Percentiles rank a stretch among this genome's conserved stretches.
phyloP scores from a whole-genome alignment of 2,329 filamentous ascomycete species.

The Dactylellina sp. region DNA sequence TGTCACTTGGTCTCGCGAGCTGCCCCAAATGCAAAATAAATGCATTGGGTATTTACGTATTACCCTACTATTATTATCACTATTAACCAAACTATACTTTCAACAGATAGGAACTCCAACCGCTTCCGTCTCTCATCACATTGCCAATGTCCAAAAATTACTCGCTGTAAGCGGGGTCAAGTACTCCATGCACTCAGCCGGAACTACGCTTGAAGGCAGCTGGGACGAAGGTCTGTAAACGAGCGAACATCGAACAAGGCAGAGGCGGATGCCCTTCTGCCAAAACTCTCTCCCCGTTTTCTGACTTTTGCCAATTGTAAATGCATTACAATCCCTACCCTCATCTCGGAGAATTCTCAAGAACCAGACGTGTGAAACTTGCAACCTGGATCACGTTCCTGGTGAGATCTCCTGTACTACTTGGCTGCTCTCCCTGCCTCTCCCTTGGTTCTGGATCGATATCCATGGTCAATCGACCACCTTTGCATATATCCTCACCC shows the following conservation, averaged over 20 bases:
- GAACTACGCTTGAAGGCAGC: constrained; percentile 89
- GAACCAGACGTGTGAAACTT: constrained; percentile 27
- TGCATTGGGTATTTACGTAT: too few species aligned
- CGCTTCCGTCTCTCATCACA: constrained; percentile 81
- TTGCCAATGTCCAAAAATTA: constrained; percentile 88
- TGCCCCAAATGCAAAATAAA: constrained; percentile 24
- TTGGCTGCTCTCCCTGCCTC: too few species aligned
- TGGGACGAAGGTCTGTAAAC: constrained; percentile 78
- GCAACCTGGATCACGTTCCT: constrained; percentile 13
- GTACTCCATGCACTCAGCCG: constrained; percentile 91
- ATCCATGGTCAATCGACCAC: constrained; percentile 13
- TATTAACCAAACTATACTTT: background rate
- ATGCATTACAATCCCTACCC: background rate
- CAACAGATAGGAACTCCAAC: constrained; percentile 80
- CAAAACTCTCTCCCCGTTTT: too few species aligned
- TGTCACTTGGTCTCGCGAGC: constrained; percentile 26
- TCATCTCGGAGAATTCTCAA: constrained; percentile 43
- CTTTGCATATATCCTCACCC: constrained; percentile 11
- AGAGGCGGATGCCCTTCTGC: background rate
- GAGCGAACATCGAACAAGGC: too few species aligned
- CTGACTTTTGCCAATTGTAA: too few species aligned
- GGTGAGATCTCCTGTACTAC: constrained; percentile 8
- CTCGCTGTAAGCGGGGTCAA: constrained; percentile 82
- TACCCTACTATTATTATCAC: constrained; percentile 1
- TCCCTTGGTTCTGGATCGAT: constrained; percentile 5